Base-by-base conservation (phyloP, 345 rosid genomes). In the Arabis hirsuta region DNA sequence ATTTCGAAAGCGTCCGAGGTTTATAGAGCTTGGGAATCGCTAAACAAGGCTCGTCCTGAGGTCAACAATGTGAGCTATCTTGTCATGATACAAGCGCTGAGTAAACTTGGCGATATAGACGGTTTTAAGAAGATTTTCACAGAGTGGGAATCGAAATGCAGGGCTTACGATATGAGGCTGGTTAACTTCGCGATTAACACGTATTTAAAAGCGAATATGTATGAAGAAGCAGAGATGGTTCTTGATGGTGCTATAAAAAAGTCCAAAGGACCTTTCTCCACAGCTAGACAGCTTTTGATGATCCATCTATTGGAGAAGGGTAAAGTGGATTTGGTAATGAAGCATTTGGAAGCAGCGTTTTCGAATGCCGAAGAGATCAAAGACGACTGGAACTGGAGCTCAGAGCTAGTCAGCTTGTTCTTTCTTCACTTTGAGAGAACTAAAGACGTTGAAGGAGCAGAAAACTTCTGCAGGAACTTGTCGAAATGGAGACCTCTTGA, bases 111-210 rank as follows among this genome's bases (percentile, higher is more conserved):
- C n/a, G 95, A 86, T 52, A 9, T 79, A 4, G 84, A 87, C 31
- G 88, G 86, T 29, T 14, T 94, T 12, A 75, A 69, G 54, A 73
- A 76, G 73, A 65, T 83, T 62, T 89, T 88, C 43, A 29, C 70
- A 67, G 97, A 89, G 61, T 91, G 97, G 98, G 80, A 85, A 73
- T 79, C 91, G 26, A 60, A 56, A 43, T 82, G 84, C 78, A 16
- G 43, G 31, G 56, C 51, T 60, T 89, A 88, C 71, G 98, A 94
- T 77, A 69, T 53, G 77, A 85, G 91, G 83, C 36, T 91, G 51
- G 83, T 85, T 50, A 79, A 74, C 47, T 78, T 70, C 46, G 86
- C 76, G 3, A 79, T 91, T 13, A 72, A 78, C 62, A 81, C 73
- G 52, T 94, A 78, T 78, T 66, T 91, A 12, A 78, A 73, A 42